These are phyloP conservation scores for Ophiostoma angusticollis DNA, from an alignment of 2,329 filamentous ascomycete genomes.

Conservation along the genomic window DNA sequence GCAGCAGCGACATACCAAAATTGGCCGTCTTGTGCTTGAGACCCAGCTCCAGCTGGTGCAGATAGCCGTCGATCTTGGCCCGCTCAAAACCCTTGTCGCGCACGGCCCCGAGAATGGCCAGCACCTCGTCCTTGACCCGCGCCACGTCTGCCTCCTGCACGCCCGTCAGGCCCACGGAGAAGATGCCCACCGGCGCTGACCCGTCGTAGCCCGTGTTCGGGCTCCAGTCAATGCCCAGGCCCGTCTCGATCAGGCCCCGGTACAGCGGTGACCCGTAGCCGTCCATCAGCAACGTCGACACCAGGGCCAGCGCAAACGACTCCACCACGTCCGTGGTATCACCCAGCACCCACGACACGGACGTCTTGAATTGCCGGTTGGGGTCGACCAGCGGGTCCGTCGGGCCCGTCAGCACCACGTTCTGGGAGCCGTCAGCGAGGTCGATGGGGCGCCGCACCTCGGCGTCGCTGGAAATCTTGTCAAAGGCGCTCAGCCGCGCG, in stretches of 20 bases:
- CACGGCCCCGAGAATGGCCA: slow-evolving; percentile 57
- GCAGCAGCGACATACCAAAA: slow-evolving; percentile 84
- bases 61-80: slow-evolving; percentile 81
- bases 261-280: slow-evolving; percentile 94
- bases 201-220: slow-evolving; percentile 88
- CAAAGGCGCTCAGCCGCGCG: slow-evolving; percentile 59
- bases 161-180: slow-evolving; percentile 85
- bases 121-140: slow-evolving; percentile 62
- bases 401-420: slow-evolving; percentile 65
- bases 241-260: slow-evolving; percentile 73
- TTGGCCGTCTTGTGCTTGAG: slow-evolving; percentile 94
- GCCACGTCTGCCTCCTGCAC: slow-evolving; percentile 68
- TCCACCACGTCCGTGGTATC: slow-evolving; percentile 74
- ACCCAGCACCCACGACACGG: slow-evolving; percentile 81
- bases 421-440: slow-evolving; percentile 49
- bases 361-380: slow-evolving; percentile 87
- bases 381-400: slow-evolving; percentile 75
- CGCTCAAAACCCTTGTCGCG: slow-evolving; percentile 70
- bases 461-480: slow-evolving; percentile 50
- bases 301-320: slow-evolving; percentile 71
- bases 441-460: slow-evolving; percentile 66
- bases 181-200: slow-evolving; percentile 63
- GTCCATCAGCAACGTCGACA: slow-evolving; percentile 77
- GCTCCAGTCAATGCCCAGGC: slow-evolving; percentile 84
- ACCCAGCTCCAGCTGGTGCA: slow-evolving; percentile 87